These are phyloP conservation scores for Podospora pseudoanserina DNA, from an alignment of 495 filamentous ascomycete genomes.

Conservation along the genomic window DNA sequence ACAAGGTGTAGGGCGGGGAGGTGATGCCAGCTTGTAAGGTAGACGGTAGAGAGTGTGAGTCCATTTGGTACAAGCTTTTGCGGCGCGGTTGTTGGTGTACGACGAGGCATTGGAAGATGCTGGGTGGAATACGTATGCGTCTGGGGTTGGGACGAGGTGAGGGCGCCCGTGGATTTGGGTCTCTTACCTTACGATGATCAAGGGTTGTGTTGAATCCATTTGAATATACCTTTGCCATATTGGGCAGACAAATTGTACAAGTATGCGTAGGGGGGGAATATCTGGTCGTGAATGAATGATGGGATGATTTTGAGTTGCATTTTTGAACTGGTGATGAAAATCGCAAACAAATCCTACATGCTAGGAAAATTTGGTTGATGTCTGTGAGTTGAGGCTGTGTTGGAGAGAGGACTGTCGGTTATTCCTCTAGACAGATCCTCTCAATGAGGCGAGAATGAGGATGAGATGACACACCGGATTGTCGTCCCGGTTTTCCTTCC, in stretches of 20 bases:
- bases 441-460: neutral
- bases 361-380: neutral
- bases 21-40: neutral
- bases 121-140: neutral
- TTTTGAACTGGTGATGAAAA: neutral
- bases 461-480: neutral
- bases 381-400: neutral
- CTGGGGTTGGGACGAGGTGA: neutral
- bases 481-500: neutral
- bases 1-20: neutral
- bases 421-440: neutral
- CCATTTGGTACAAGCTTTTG: neutral
- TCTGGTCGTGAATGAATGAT: neutral
- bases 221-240: neutral
- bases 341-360: neutral
- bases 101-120: neutral
- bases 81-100: neutral
- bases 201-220: neutral
- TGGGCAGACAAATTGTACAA: neutral
- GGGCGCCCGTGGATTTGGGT: neutral
- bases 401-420: neutral
- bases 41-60: neutral
- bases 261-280: neutral
- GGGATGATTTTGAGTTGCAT: neutral
- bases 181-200: neutral